A percentile compares a stretch with the other conserved stretches of the same genome.
phyloP scores from a whole-genome alignment of 306 rosid species.

The Rosa lucieae region DNA sequence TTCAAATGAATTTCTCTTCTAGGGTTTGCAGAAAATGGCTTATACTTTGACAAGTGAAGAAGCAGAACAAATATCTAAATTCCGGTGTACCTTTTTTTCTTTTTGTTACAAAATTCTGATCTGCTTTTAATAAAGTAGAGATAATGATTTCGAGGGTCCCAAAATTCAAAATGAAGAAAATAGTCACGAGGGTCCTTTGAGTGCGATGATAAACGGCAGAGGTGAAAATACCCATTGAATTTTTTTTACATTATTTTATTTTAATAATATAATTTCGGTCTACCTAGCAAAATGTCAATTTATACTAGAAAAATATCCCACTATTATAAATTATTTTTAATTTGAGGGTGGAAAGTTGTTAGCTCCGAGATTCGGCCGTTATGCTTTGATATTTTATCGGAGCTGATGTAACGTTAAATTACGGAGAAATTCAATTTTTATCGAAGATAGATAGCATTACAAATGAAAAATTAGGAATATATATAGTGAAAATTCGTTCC shows the following conservation, averaged over 20 bases:
- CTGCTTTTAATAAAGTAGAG: neutral
- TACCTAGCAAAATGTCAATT: neutral
- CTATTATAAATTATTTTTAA: neutral
- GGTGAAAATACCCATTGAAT: neutral
- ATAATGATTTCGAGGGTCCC: neutral
- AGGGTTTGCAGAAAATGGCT: neutral
- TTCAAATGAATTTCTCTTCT: neutral
- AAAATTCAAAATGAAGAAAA: neutral
- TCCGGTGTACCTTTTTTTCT: neutral
- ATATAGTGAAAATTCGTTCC: neutral
- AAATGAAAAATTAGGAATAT: neutral
- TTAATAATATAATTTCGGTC: neutral
- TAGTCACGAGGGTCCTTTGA: slow-evolving; percentile 1
- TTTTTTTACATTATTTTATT: neutral
- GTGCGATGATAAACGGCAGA: neutral
- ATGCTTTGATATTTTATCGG: neutral
- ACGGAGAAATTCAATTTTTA: neutral
- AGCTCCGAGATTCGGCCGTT: neutral
- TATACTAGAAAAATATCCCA: neutral
- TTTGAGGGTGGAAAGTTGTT: neutral
- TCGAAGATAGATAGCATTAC: neutral
- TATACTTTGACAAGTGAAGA: neutral
- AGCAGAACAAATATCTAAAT: neutral
- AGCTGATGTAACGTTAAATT: neutral
- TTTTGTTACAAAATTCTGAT: neutral